phyloP scores from a whole-genome alignment of 192 early-diverging fungal genomes.

The Coemansia reversa region DNA sequence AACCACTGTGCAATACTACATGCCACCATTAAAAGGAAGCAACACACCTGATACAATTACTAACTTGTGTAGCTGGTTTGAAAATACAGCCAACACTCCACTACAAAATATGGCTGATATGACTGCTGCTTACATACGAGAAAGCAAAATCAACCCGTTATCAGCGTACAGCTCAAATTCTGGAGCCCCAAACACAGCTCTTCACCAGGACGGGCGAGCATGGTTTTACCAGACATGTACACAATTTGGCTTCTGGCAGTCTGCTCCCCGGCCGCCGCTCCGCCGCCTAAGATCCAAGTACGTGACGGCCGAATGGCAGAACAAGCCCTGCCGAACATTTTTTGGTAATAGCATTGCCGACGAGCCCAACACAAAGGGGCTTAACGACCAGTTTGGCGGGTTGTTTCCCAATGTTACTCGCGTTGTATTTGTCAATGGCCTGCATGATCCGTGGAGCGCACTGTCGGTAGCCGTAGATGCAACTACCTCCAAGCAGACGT shows the following conservation, averaged over 20 bases:
- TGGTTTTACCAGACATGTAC: slow-evolving; percentile 72
- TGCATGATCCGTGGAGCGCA: slow-evolving; percentile 63
- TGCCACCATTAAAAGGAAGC: slow-evolving; percentile 37
- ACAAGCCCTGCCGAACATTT: slow-evolving; percentile 43
- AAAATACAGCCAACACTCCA: slow-evolving; percentile 29
- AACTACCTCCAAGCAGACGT: slow-evolving; percentile 5
- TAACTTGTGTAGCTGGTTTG: slow-evolving; percentile 47
- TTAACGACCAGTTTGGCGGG: slow-evolving; percentile 46
- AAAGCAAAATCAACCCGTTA: slow-evolving; percentile 31
- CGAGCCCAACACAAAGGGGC: slow-evolving; percentile 15
- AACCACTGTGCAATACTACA: slow-evolving; percentile 51
- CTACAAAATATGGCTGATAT: slow-evolving; percentile 53
- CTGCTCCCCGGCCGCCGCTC: slow-evolving; percentile 45
- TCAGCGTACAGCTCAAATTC: slow-evolving; percentile 39
- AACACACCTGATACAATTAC: slow-evolving; percentile 23
- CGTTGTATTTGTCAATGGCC: slow-evolving; percentile 67
- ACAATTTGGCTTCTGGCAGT: slow-evolving; percentile 70
- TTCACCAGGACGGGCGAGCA: slow-evolving; percentile 52
- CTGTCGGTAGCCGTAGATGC: slow-evolving; percentile 48
- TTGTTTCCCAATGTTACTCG: slow-evolving; percentile 40
- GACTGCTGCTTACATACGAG: slow-evolving; percentile 43
- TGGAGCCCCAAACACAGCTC: slow-evolving; percentile 27
- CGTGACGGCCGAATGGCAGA: slow-evolving; percentile 49
- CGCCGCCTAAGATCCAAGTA: slow-evolving; percentile 49
- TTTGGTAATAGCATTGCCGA: slow-evolving; percentile 37